Conservation (phyloP, 1,139 yeast genomes). For the Saccharomyces hybrid region DNA sequence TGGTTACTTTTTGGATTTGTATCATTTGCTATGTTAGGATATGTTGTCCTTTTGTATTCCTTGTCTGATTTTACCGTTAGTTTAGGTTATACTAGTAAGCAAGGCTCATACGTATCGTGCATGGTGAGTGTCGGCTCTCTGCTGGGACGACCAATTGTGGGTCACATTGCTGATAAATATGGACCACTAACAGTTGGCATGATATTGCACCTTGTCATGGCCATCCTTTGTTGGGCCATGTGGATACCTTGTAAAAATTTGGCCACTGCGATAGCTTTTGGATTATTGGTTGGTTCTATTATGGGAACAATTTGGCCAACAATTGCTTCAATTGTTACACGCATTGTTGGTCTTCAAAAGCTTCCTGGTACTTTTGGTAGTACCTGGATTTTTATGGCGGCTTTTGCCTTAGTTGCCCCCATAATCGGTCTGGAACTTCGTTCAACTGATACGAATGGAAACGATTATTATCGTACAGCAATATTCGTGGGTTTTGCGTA, state of each 20-base stretch:
- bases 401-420: slow-evolving; percentile 43
- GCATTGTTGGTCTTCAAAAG: slow-evolving; percentile 43
- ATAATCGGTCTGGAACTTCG: slow-evolving; percentile 36
- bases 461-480: slow-evolving; percentile 45
- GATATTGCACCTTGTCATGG: slow-evolving; percentile 29
- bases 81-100: slow-evolving; percentile 47
- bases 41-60: slow-evolving; percentile 52
- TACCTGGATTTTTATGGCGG: slow-evolving; percentile 44
- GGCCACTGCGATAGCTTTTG: slow-evolving; percentile 45
- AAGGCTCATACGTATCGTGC: slow-evolving; percentile 55
- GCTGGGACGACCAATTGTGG: slow-evolving; percentile 56
- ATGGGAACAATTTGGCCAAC: slow-evolving; percentile 47
- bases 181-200: slow-evolving; percentile 50
- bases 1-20: slow-evolving; percentile 45
- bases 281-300: slow-evolving; percentile 41
- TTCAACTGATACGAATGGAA: slow-evolving; percentile 10
- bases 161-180: slow-evolving; percentile 44
- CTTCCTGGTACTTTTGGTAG: slow-evolving; percentile 44
- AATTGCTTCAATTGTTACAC: slow-evolving; percentile 33
- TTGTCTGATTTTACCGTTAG: slow-evolving; percentile 53
- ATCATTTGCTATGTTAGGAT: slow-evolving; percentile 45
- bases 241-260: slow-evolving; percentile 55
- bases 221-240: slow-evolving; percentile 42
- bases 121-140: slow-evolving; percentile 56
- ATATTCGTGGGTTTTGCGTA: slow-evolving; percentile 43